A percentile compares a stretch with the other conserved stretches of the same genome.
phyloP scores from a whole-genome alignment of 306 rosid species.

The Quercus variabilis region DNA sequence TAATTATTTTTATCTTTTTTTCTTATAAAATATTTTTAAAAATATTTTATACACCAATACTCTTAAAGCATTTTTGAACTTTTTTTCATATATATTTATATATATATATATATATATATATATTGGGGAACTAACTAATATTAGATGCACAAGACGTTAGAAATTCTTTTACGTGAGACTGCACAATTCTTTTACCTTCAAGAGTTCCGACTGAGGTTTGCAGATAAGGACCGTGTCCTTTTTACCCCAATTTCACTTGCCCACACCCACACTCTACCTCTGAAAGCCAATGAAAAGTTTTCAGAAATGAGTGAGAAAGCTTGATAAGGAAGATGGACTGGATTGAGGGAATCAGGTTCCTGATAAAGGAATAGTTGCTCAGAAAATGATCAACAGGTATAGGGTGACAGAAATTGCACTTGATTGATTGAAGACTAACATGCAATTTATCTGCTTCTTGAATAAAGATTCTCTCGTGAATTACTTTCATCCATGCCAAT shows the following conservation, averaged over 20 bases:
- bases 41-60: too few species aligned
- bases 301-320: neutral
- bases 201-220: neutral
- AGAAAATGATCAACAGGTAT: conserved; percentile 7
- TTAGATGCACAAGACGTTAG: too few species aligned
- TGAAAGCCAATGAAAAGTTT: neutral
- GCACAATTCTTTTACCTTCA: neutral
- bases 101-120: too few species aligned
- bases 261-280: neutral
- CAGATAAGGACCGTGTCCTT: neutral
- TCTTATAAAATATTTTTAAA: too few species aligned
- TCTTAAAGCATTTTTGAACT: too few species aligned
- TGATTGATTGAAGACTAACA: neutral
- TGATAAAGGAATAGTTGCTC: neutral
- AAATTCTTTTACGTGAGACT: neutral
- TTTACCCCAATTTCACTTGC: neutral
- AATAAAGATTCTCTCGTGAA: neutral
- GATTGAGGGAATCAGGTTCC: conserved; percentile 25
- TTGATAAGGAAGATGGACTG: conserved; percentile 4
- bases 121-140: too few species aligned
- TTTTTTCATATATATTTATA: too few species aligned
- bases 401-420: neutral
- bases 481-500: neutral
- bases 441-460: neutral
- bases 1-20: too few species aligned